Conservation (phyloP, 176 grass and related monocot species). For the Eremochloa ophiuroides region DNA sequence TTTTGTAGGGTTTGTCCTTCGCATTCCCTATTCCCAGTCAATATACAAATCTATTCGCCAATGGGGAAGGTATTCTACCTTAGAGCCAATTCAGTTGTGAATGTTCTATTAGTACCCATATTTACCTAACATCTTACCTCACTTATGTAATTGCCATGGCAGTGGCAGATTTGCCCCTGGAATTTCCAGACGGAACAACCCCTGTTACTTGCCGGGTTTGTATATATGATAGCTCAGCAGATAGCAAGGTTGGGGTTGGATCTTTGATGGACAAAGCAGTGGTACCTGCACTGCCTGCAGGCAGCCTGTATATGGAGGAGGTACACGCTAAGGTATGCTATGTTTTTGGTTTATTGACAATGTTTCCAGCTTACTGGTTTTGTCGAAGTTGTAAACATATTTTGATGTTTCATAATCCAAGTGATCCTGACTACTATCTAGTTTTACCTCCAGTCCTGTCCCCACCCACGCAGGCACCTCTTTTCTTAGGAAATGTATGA, state of each 20-base stretch:
- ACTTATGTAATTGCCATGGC: slow-evolving; percentile 34
- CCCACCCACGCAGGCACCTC: neutral
- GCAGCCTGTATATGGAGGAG: slow-evolving; percentile 98
- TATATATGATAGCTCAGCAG: slow-evolving; percentile 82
- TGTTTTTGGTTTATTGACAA: slow-evolving; percentile 9
- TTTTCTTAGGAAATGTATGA: neutral
- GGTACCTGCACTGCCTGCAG: slow-evolving; percentile 72
- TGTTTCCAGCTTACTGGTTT: slow-evolving; percentile 1
- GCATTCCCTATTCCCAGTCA: slow-evolving; percentile 90
- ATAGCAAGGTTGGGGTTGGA: slow-evolving; percentile 90
- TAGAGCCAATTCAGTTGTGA: neutral
- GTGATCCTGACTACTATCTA: slow-evolving; percentile 1
- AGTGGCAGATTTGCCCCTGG: slow-evolving; percentile 87
- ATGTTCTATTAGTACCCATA: slow-evolving; percentile 6
- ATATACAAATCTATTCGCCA: slow-evolving; percentile 71
- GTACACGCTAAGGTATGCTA: slow-evolving; percentile 74
- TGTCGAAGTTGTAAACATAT: neutral
- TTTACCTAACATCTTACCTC: slow-evolving; percentile 8
- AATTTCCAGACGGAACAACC: slow-evolving; percentile 96
- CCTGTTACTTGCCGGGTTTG: slow-evolving; percentile 90
- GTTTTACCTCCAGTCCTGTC: neutral
- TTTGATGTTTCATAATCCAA: neutral
- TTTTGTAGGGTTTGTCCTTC: slow-evolving; percentile 85
- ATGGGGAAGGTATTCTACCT: slow-evolving; percentile 74
- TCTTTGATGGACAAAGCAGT: slow-evolving; percentile 77